Conservation (phyloP, 2,329 filamentous ascomycete species). For the Rutstroemia sp. region DNA sequence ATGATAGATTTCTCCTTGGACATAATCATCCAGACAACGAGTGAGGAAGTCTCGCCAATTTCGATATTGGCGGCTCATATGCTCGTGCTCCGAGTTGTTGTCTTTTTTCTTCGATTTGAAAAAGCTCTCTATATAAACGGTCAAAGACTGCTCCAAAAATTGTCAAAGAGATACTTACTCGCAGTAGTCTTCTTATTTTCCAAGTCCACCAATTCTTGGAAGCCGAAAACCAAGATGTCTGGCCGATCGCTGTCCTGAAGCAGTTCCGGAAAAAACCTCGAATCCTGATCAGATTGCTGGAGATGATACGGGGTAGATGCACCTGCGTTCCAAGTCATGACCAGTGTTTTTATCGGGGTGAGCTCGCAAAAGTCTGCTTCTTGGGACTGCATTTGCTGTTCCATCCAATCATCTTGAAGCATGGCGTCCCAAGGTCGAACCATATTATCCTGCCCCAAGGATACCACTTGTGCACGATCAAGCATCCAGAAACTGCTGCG, state of each 20-base stretch:
- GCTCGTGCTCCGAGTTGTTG: conserved; percentile 66
- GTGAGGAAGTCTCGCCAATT: conserved; percentile 91
- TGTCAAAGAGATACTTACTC: conserved; percentile 43
- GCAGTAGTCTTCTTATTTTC: conserved; percentile 97
- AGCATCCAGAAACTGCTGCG: conserved; percentile 76
- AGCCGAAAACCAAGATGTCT: conserved; percentile 90
- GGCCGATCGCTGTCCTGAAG: conserved; percentile 70
- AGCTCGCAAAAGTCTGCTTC: conserved; percentile 83
- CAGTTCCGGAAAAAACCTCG: conserved; percentile 72
- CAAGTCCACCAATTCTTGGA: conserved; percentile 96
- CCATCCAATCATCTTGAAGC: conserved; percentile 91
- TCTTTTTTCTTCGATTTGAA: conserved; percentile 87
- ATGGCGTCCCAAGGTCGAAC: conserved; percentile 87
- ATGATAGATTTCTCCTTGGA: conserved; percentile 75
- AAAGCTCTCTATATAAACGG: conserved; percentile 54
- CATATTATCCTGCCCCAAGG: conserved; percentile 79
- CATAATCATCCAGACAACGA: conserved; percentile 73
- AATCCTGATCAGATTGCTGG: conserved; percentile 61
- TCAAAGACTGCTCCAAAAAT: conserved; percentile 24
- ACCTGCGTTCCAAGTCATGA: conserved; percentile 96
- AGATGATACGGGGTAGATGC: conserved; percentile 86
- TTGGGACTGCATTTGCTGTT: conserved; percentile 75
- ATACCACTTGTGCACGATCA: conserved; percentile 76
- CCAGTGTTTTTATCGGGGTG: conserved; percentile 67
- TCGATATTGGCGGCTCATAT: conserved; percentile 96